These are phyloP conservation scores for Coemansia sp. DNA, from an alignment of 192 early-diverging fungal species.

Conservation along the genomic window DNA sequence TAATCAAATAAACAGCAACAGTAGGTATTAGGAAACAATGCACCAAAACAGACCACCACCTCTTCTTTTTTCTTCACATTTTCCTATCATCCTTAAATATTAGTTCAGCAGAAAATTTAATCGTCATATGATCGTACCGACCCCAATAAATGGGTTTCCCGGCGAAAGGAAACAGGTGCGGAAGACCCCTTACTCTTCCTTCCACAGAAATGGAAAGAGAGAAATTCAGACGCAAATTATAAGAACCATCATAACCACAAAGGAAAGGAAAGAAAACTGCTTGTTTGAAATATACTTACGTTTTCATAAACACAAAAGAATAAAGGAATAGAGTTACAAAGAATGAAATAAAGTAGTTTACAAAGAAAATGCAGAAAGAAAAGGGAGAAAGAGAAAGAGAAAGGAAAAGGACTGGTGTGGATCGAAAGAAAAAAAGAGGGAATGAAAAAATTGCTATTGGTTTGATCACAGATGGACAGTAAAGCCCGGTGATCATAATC, in stretches of 20 bases:
- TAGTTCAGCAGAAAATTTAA: conserved; percentile 11
- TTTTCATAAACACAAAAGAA: background rate
- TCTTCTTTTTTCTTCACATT: too few species aligned
- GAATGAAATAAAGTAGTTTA: background rate
- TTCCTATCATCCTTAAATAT: background rate
- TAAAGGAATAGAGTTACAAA: background rate
- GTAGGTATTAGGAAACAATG: too few species aligned
- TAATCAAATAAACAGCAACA: too few species aligned
- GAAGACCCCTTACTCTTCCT: conserved; percentile 1
- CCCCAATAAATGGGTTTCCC: conserved; percentile 29
- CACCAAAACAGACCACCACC: too few species aligned
- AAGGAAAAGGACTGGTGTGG: background rate
- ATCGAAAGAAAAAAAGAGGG: background rate
- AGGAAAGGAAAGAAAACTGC: background rate
- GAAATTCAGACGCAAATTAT: conserved; percentile 57
- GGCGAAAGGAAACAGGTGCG: conserved; percentile 47
- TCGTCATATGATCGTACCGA: conserved; percentile 39
- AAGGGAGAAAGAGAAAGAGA: conserved; percentile 1
- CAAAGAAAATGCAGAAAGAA: background rate
- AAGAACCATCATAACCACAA: conserved; percentile 44
- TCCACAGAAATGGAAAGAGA: too few species aligned
- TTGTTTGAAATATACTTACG: conserved; percentile 11
- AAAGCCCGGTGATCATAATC: background rate
- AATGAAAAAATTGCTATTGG: background rate
- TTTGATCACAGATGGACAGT: background rate